Evolutionary conservation across 805 yeast genomes (phyloP), one percentile per base, ranked within the genome.

Genomic region (Saccharomycopsis schoenii): DNA sequence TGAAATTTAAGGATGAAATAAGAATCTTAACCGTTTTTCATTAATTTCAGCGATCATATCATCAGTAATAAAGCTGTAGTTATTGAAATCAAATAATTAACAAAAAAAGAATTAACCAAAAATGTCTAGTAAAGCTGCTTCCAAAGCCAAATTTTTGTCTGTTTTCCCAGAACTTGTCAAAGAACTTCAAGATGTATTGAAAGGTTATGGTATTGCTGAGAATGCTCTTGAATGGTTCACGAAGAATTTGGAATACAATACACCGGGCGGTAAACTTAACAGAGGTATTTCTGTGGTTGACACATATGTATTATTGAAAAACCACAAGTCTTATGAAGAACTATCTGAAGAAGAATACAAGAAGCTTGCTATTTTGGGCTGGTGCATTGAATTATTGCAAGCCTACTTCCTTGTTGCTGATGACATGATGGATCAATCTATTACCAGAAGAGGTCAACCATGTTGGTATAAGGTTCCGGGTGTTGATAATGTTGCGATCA

Each of bases 371-470:
- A 77, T 92, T 57, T 80, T 94, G 66, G 99, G 99, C 24, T 94
- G 99, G 99, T 80, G 90, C 68, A 84, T 94, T 67, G 99, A 94
- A 77, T 80, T 94, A 66, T 79, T 93, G 67, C 99, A 93, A 76
- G 98, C 97, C 1, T 94, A 89, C 73, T 94, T 94, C 80, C 80
- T 94, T 69, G 98, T 94, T 61, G 96, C 98, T 39, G 99, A 94
- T 73, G 99, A 94, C 73, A 94, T 94, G 84, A 94, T 94, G 99
- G 99, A 94, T 74, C 83, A 84, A 67, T 88, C 97, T 40, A 87
- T 89, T 73, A 94, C 99, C 51, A 88, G 99, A 80, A 86, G 99
- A 74, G 99, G 97, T 63, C 97, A 93, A 76, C 94, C 97, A 66
- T 94, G 99, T 76, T 94, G 99, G 99, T 94, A 91, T 79, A 84